A percentile compares a stretch with the other conserved stretches of the same genome.
Conservation (phyloP, 1,284 basidiomycete genomes). For the Ustilago sp. region DNA sequence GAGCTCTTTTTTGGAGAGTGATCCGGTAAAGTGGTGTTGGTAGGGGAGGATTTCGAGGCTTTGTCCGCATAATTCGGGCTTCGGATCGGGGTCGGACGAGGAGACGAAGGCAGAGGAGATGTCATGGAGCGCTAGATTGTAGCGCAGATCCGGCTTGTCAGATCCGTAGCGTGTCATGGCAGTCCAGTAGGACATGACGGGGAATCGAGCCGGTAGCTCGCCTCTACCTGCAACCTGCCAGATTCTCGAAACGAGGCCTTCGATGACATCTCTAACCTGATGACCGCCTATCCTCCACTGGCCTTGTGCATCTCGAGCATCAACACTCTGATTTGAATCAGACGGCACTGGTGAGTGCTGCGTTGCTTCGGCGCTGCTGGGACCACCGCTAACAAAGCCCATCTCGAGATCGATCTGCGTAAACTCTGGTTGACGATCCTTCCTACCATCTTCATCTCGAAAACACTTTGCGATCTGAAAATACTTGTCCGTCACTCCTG, state of each 20-base stretch:
- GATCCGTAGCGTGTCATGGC: constrained; percentile 77
- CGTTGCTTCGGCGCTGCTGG: constrained; percentile 70
- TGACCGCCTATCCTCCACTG: constrained; percentile 78
- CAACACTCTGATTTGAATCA: neutral
- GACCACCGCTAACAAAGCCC: constrained; percentile 85
- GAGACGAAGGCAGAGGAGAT: constrained; percentile 36
- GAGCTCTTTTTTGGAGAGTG: constrained; percentile 54
- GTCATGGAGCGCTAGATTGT: constrained; percentile 73
- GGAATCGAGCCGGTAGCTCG: constrained; percentile 70
- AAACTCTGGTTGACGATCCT: constrained; percentile 95
- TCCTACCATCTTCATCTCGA: constrained; percentile 92
- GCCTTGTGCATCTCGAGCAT: constrained; percentile 30
- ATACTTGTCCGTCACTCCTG: constrained; percentile 88
- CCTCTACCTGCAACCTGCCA: constrained; percentile 78
- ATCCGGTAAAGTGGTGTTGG: constrained; percentile 20
- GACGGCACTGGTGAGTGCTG: neutral
- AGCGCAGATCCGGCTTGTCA: constrained; percentile 93
- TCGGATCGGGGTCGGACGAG: neutral
- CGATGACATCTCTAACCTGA: constrained; percentile 58
- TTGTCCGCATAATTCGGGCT: neutral
- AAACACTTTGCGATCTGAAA: constrained; percentile 94
- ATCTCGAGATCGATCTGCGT: constrained; percentile 97
- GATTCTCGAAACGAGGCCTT: constrained; percentile 71
- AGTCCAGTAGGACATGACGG: constrained; percentile 58
- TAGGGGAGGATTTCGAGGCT: constrained; percentile 55